Evolutionary conservation across 768 basidiomycete species (phyloP).

Genomic region (Kwoniella heveanensis): DNA sequence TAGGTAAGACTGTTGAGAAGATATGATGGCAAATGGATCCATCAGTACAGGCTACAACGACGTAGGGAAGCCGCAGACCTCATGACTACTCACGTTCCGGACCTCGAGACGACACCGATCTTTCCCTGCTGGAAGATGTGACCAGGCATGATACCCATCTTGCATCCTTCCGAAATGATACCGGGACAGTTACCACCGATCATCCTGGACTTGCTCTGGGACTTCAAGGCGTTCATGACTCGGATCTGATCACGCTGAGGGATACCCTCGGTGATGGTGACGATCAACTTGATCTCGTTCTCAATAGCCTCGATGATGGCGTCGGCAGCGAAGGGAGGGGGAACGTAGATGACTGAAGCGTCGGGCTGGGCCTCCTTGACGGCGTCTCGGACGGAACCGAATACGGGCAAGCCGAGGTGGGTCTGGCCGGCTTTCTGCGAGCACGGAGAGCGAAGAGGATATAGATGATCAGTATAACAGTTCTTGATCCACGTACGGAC

Average conservation of each 20-base stretch:
- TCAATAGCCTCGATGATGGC: conserved; percentile 99
- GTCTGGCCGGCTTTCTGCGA: conserved; percentile 88
- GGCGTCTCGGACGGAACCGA: conserved; percentile 88
- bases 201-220: conserved; percentile 90
- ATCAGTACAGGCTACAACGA: no score
- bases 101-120: conserved; percentile 63
- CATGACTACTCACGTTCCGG: conserved; percentile 54
- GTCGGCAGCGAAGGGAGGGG: conserved; percentile 92
- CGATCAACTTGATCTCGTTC: conserved; percentile 94
- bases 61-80: no score
- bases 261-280: conserved; percentile 98
- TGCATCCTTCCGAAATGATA: conserved; percentile 97
- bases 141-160: conserved; percentile 96
- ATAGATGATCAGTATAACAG: no score
- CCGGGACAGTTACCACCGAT: conserved; percentile 99
- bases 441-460: no score
- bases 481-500: no score
- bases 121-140: conserved; percentile 96
- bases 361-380: conserved; percentile 83
- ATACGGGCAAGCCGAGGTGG: conserved; percentile 93
- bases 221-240: conserved; percentile 89
- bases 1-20: conserved; percentile 73
- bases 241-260: conserved; percentile 95
- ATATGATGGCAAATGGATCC: neutral
- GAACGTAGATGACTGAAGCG: conserved; percentile 95